Evolutionary conservation across 1,139 yeast species (phyloP), one percentile per base, ranked within the genome.

Genomic region (Pneumocystis sp.): DNA sequence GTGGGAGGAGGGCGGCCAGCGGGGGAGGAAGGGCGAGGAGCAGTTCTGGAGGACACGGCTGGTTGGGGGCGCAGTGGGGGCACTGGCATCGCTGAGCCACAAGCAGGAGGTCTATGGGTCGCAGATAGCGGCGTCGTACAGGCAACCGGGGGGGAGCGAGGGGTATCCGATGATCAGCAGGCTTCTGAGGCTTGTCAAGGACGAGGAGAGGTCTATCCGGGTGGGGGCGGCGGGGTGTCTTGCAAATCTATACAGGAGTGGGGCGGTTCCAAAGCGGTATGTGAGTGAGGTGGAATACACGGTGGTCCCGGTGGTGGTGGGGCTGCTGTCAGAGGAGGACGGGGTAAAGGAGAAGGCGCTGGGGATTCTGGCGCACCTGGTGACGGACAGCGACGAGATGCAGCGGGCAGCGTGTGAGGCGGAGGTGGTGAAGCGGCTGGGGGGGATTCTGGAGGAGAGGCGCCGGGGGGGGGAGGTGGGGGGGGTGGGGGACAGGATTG

Each of bases 361-460:
- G 10, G 68, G 74, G 19, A 71, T 73, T 3, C 69, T 71, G 44
- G 67, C 71, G 74, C 21, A 65, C 17, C 57, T 65, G 29, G 64
- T 65, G 17, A 64, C 62, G 19, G 70, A 71, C 34, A 68, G 68
- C n/a, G 70, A 66, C 1, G 68, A 67, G 10, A 69, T 72, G 60
- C 74, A 78, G 12, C 70, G 68, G 8, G 69, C 74, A 68, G 78
- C 78, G 5, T 74, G 72, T 21, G 79, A 76, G 63, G 74, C 75
- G 10, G 76, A 75, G 1, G 70, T 76, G 8, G 70, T 76, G 56
- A 68, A 68, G 45, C 71, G 71, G 63, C 67, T 76, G 15, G 70
- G 70, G 57, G 66, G 61, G 37, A 63, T 69, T 7, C 69, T 71
- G 4, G 70, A 67, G 64, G 68, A 44, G 71, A 72, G 69, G n/a